A percentile compares a stretch with the other conserved stretches of the same genome.
These are phyloP conservation scores for Fusarium camptoceras DNA, from an alignment of 2,329 filamentous ascomycete genomes.

Conservation along the genomic window DNA sequence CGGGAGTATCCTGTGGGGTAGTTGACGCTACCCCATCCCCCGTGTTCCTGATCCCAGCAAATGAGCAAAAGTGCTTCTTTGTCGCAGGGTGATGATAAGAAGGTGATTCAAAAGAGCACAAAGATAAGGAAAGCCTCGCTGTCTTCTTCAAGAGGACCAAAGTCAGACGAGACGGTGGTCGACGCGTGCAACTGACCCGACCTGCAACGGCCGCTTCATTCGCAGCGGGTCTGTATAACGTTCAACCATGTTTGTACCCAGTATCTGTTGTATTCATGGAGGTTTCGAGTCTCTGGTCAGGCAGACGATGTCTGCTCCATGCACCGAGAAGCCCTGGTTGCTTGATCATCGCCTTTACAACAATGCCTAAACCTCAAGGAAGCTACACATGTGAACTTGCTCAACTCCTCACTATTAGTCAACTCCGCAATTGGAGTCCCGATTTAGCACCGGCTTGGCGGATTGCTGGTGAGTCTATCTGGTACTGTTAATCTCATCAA, in stretches of 20 bases:
- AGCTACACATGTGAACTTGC: constrained; percentile 1
- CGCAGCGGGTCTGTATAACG: constrained; percentile 19
- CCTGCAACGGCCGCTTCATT: neutral
- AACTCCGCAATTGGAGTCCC: constrained; percentile 29
- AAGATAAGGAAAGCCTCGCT: constrained; percentile 39
- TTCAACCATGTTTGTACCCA: constrained; percentile 28
- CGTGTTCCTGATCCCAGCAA: constrained; percentile 35
- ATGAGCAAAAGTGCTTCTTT: constrained; percentile 38
- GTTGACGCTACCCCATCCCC: constrained; percentile 46
- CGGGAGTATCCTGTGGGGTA: constrained; percentile 44
- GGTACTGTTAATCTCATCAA: constrained; percentile 11
- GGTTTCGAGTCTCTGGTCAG: constrained; percentile 19
- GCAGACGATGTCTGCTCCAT: constrained; percentile 1
- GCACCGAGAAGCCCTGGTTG: neutral
- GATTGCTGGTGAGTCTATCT: constrained; percentile 20
- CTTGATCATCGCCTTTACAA: constrained; percentile 1
- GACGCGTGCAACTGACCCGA: neutral
- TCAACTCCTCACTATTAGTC: constrained; percentile 33
- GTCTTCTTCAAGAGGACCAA: constrained; percentile 11
- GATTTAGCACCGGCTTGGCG: constrained; percentile 42
- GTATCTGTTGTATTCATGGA: constrained; percentile 22
- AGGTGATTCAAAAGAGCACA: constrained; percentile 9
- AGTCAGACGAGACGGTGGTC: constrained; percentile 7
- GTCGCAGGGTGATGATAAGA: constrained; percentile 42
- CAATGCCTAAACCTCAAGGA: neutral